A percentile compares a stretch with the other conserved stretches of the same genome.
These are phyloP conservation scores for Fusarium fujikuroi DNA, from an alignment of 2,329 filamentous ascomycete genomes.

Conservation along the genomic window DNA sequence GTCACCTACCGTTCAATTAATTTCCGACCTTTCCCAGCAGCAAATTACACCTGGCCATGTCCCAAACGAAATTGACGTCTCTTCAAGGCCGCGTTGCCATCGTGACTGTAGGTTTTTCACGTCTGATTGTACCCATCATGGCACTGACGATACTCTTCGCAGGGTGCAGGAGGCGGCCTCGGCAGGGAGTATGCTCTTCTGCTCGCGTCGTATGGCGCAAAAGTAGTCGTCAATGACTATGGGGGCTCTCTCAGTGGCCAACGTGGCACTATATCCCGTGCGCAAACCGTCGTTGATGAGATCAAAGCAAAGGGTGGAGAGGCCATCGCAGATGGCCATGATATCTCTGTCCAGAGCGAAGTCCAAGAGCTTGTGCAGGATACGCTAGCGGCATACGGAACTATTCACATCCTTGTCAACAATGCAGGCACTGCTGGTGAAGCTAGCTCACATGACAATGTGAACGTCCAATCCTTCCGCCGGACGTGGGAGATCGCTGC, in stretches of 20 bases:
- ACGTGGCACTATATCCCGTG: background rate
- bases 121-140: rapidly evolving
- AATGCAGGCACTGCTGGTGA: background rate
- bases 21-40: background rate
- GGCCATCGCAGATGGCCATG: background rate
- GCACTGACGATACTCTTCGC: background rate
- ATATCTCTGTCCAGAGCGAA: background rate
- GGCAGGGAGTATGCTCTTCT: background rate
- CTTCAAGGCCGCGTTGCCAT: background rate
- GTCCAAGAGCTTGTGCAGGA: background rate
- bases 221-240: background rate
- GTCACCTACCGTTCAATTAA: background rate
- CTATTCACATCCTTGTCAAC: background rate
- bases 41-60: background rate
- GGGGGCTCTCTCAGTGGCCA: background rate
- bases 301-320: background rate
- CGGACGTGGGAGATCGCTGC: background rate
- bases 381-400: background rate
- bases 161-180: background rate
- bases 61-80: background rate
- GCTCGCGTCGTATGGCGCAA: background rate
- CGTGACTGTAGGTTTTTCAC: rapidly evolving
- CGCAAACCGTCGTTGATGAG: background rate
- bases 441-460: background rate
- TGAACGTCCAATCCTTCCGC: background rate